Base-by-base conservation (phyloP, 2,329 filamentous ascomycete genomes). In the Macrophomina pseudophaseolina region DNA sequence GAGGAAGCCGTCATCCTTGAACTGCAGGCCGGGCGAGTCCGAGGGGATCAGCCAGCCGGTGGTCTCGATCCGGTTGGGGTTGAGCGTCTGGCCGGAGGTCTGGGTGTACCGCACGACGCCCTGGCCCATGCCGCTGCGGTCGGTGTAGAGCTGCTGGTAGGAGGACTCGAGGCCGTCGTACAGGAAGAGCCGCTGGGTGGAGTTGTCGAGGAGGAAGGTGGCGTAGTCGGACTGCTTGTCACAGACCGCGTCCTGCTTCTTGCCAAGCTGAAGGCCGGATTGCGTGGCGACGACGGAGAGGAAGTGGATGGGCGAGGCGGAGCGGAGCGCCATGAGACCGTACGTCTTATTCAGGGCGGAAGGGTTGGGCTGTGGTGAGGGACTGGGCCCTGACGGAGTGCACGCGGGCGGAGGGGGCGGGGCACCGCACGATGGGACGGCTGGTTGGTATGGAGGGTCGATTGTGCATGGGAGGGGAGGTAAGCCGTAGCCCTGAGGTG, bases 51-150 rank as follows among this genome's bases (percentile, higher is more conserved):
- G 9, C 7, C 7, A 44, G 8, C 42, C 42, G 12, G 11, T 14
- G 11, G 42, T 44, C 52, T 56, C 52, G 30, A 38, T n/a, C n/a
- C 32, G 30, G 52, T 23, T 30, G 30, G 8, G 14, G 30, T 23
- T 18, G 52, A 38, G 16, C 11, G 12, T n/a, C 30, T 35, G 18
- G 30, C n/a, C 12, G 52, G 14, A 3, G 30, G 18, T 11, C 8
- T 2, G 48, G 9, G 48, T 51, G 48, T 56, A 56, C 6, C n/a
- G 52, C 52, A 56, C 30, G 30, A 56, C 4, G 52, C 52, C 52
- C 16, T 40, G 52, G 52, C 52, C 52, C 52, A 56, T 38, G 54
- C 35, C 54, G 38, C 35, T 28, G 54, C 54, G 54, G 54, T 59
- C 54, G 54, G 54, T 44, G 54, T 30, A 44, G 54, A 44, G 35